phyloP scores from a whole-genome alignment of 2,329 filamentous ascomycete genomes.

The Fusarium floridanum region DNA sequence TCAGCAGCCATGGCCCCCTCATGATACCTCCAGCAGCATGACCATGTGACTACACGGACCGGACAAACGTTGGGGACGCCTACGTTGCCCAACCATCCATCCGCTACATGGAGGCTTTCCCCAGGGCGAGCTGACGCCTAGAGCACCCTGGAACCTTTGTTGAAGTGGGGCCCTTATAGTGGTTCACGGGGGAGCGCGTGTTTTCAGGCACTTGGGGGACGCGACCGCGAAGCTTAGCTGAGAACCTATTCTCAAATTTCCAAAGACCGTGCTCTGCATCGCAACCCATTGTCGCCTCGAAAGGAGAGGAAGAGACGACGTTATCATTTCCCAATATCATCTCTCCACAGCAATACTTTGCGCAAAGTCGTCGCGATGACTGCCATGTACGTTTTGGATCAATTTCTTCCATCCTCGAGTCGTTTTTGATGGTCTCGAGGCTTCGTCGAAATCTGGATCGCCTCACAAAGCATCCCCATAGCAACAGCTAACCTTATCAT shows the following conservation, averaged over 20 bases:
- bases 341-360: slow-evolving; percentile 4
- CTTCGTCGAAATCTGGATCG: background rate
- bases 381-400: slow-evolving; percentile 52
- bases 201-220: slow-evolving; percentile 18
- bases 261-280: slow-evolving; percentile 30
- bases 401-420: background rate
- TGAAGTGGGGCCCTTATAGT: slow-evolving; percentile 37
- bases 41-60: slow-evolving; percentile 34
- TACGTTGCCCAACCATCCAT: background rate
- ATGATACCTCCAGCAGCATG: slow-evolving; percentile 5
- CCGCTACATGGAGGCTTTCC: background rate
- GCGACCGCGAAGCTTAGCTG: slow-evolving; percentile 31
- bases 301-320: slow-evolving; percentile 16
- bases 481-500: slow-evolving; percentile 31
- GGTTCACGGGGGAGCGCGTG: slow-evolving; percentile 35
- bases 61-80: slow-evolving; percentile 29
- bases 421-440: background rate
- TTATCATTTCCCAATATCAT: background rate
- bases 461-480: slow-evolving; percentile 14
- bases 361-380: slow-evolving; percentile 48
- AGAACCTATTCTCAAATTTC: slow-evolving; percentile 37
- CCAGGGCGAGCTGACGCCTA: background rate
- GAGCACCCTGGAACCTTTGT: background rate
- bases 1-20: background rate
- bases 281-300: slow-evolving; percentile 20